A percentile compares a stretch with the other conserved stretches of the same genome.
phyloP scores from a whole-genome alignment of 192 early-diverging fungal species.

The Spizellomyces punctatus region DNA sequence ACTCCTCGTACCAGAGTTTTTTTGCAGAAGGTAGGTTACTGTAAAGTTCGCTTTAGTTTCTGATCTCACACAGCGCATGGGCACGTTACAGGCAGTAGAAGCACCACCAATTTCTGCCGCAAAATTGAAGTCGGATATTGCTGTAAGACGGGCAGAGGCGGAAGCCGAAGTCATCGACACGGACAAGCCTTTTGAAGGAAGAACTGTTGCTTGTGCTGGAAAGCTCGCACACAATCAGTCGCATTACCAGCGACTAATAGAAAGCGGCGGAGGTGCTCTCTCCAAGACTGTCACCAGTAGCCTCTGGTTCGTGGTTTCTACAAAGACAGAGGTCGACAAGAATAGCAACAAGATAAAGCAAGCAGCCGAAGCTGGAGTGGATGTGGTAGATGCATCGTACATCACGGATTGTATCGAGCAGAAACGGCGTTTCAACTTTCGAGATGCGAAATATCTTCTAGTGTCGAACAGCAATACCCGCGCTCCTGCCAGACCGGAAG shows the following conservation, averaged over 20 bases:
- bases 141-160: background rate
- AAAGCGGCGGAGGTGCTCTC: slow-evolving; percentile 6
- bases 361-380: background rate
- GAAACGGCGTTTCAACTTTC: slow-evolving; percentile 4
- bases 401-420: slow-evolving; percentile 26
- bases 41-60: background rate
- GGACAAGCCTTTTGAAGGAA: slow-evolving; percentile 19
- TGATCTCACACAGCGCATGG: background rate
- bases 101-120: background rate
- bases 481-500: background rate
- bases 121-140: background rate
- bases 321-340: slow-evolving; percentile 4
- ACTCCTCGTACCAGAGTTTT: background rate
- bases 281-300: background rate
- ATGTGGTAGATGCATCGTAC: slow-evolving; percentile 23
- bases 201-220: slow-evolving; percentile 12
- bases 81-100: background rate
- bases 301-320: slow-evolving; percentile 1
- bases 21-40: background rate
- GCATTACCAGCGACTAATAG: slow-evolving; percentile 8
- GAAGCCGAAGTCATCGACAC: slow-evolving; percentile 4
- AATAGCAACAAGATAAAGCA: slow-evolving; percentile 5
- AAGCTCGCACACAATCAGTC: slow-evolving; percentile 13
- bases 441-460: slow-evolving; percentile 18
- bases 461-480: background rate